Evolutionary conservation across 345 rosid genomes (phyloP).

Genomic region (Eucalyptus cloeziana): DNA sequence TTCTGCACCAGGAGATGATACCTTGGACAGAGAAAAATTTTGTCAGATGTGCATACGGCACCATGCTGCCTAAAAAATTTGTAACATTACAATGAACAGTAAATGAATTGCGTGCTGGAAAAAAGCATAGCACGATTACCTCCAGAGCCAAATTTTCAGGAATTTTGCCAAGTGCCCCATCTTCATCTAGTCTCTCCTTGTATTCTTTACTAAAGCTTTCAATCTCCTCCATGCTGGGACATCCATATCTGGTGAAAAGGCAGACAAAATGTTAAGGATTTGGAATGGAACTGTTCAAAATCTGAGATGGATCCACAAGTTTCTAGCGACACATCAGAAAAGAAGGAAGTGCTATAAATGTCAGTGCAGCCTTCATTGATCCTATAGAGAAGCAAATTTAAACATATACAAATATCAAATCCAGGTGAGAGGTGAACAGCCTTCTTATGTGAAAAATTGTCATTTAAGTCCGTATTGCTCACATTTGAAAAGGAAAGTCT

Average conservation of each 20-base stretch:
- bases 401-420: background rate
- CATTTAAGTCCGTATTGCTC: background rate
- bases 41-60: background rate
- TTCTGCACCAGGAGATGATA: constrained; percentile 88
- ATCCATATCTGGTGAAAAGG: constrained; percentile 48
- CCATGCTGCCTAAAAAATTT: background rate
- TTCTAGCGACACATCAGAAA: background rate
- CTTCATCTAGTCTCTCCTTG: constrained; percentile 72
- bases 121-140: constrained; percentile 22
- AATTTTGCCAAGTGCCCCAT: constrained; percentile 44
- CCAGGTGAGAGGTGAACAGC: background rate
- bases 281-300: background rate
- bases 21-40: constrained; percentile 17
- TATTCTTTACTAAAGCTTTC: constrained; percentile 55
- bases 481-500: background rate
- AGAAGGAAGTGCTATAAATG: background rate
- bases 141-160: constrained; percentile 82
- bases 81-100: background rate
- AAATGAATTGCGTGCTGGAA: background rate
- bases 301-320: background rate
- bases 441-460: background rate
- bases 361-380: background rate
- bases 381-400: background rate
- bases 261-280: background rate
- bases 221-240: constrained; percentile 81